Base-by-base conservation (phyloP, 176 grass and related monocot species). In the Triticum turgidum region DNA sequence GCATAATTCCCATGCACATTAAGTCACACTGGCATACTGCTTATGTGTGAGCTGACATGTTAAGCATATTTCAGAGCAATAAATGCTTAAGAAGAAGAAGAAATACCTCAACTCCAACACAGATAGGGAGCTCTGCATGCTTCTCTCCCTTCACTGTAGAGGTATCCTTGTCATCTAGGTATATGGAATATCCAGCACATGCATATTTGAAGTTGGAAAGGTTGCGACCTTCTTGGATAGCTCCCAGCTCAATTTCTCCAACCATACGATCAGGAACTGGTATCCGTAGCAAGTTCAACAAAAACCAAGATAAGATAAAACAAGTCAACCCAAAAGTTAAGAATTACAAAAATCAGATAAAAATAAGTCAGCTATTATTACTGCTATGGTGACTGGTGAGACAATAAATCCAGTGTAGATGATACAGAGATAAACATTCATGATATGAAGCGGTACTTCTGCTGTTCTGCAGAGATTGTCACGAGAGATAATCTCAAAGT, bases 171-270 rank as follows among this genome's bases (percentile, higher is more conserved):
- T 89, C 88, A 65, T 92, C 90, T 65, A 96, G 75, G 44, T 92
- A 96, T 25, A 98, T 74, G 21, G 96, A 98, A 91, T 98, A 96
- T 37, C 96, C 96, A 61, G 92, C 51, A 33, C 96, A 98, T 72
- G 70, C 88, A 85, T 98, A 96, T 82, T 88, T 98, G 85, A 98
- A 98, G 49, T 98, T 77, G 17, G 92, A 91, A 54, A 98, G 90
- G 73, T 77, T 82, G 70, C 88, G 90, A 34, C 96, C 96, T 90
- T 92, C 96, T 89, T 88, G 86, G 75, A 91, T 81, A 82, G 92
- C 93, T 87, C 94, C 90, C 42, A 91, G 76, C 67, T 96, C 96
- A 80, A 94, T 89, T 94, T 98, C 90, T 68, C 93, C 92, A 11
- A 98, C 83, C 86, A 92, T 85, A 45, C 85, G 86, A 20, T 83